phyloP scores from a whole-genome alignment of 2,329 filamentous ascomycete genomes.

The Aspergillus sojae region DNA sequence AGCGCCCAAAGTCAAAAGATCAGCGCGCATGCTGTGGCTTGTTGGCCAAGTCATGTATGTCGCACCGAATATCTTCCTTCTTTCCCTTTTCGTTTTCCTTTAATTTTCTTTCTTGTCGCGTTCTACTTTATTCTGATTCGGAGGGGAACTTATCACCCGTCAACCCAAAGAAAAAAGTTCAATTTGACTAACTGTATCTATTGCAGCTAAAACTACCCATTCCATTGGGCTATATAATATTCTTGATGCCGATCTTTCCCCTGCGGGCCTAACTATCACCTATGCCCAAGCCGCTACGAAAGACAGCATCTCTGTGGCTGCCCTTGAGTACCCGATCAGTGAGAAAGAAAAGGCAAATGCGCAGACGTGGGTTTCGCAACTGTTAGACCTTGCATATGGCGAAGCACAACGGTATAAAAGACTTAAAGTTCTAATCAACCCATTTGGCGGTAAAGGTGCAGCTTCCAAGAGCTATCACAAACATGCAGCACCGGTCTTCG shows the following conservation, averaged over 20 bases:
- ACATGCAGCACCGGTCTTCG: constrained; percentile 79
- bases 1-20: constrained; percentile 54
- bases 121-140: not conserved
- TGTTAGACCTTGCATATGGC: constrained; percentile 73
- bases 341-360: constrained; percentile 54
- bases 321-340: constrained; percentile 63
- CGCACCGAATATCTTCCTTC: constrained; percentile 2
- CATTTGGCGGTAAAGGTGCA: constrained; percentile 79
- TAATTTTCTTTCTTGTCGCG: not conserved
- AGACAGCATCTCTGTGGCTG: constrained; percentile 61
- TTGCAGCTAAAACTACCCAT: constrained; percentile 48
- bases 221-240: constrained; percentile 79
- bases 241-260: constrained; percentile 73
- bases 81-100: not conserved
- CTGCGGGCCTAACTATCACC: constrained; percentile 67
- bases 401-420: constrained; percentile 70
- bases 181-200: constrained; percentile 35
- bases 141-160: not conserved
- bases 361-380: constrained; percentile 62
- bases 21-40: constrained; percentile 58
- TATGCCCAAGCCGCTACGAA: constrained; percentile 68
- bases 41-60: constrained; percentile 54
- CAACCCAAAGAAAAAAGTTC: constrained; percentile 4
- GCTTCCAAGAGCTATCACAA: constrained; percentile 73
- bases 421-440: constrained; percentile 88